These are phyloP conservation scores for Didymella segeticola DNA, from an alignment of 2,329 filamentous ascomycete species.

Conservation along the genomic window DNA sequence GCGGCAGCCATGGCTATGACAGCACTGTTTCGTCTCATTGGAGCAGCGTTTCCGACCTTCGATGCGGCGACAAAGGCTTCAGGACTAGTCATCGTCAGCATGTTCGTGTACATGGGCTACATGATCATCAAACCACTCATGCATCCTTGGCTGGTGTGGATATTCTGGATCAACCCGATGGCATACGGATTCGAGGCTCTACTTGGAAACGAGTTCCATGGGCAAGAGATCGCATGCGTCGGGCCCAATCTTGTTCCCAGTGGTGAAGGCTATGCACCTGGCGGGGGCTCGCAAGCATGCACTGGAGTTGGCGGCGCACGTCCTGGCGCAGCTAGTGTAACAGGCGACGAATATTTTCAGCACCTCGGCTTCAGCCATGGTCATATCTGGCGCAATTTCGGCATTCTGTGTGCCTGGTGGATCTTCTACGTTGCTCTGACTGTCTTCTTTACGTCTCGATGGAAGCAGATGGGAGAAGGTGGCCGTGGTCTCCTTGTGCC, in stretches of 20 bases:
- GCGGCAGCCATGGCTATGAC: slow-evolving; percentile 65
- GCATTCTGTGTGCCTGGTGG: slow-evolving; percentile 53
- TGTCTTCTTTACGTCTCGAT: slow-evolving; percentile 58
- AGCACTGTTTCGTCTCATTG: slow-evolving; percentile 80
- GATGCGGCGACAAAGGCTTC: slow-evolving; percentile 61
- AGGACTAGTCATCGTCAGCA: slow-evolving; percentile 59
- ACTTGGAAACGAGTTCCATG: slow-evolving; percentile 71
- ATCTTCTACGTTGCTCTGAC: slow-evolving; percentile 59
- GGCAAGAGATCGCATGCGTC: slow-evolving; percentile 56
- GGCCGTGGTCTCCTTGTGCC: slow-evolving; percentile 66
- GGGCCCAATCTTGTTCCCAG: slow-evolving; percentile 59
- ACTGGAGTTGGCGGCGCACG: slow-evolving; percentile 64
- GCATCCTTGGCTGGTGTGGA: slow-evolving; percentile 80
- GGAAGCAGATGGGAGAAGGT: slow-evolving; percentile 60
- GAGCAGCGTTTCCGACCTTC: slow-evolving; percentile 68
- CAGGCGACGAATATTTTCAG: slow-evolving; percentile 65
- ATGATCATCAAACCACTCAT: slow-evolving; percentile 63
- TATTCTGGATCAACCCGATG: slow-evolving; percentile 79
- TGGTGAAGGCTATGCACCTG: slow-evolving; percentile 53
- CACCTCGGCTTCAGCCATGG: slow-evolving; percentile 5
- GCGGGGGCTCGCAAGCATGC: slow-evolving; percentile 66
- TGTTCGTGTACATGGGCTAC: slow-evolving; percentile 66
- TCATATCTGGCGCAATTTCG: slow-evolving; percentile 49
- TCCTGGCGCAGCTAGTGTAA: slow-evolving; percentile 58
- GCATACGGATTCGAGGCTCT: slow-evolving; percentile 79